Percentiles rank a stretch among this genome's conserved stretches.
Conservation (phyloP, 73 alveolate genomes). For the Tetrahymena borealis region DNA sequence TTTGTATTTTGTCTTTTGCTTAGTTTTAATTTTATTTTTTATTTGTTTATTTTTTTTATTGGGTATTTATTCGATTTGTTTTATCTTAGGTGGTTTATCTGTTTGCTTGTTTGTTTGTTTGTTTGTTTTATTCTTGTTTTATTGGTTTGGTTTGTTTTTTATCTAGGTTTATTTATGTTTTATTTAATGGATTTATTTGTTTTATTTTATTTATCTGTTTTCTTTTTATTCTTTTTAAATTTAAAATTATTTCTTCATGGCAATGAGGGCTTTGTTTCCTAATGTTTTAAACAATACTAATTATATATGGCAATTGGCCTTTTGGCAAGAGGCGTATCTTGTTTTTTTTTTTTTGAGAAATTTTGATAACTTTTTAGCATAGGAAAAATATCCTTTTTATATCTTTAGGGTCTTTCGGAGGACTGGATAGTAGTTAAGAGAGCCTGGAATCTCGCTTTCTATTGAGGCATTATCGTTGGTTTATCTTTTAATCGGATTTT, state of each 20-base stretch:
- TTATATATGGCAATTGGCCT: constrained; percentile 2
- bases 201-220: not conserved
- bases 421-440: not conserved
- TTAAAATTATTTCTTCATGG: not conserved
- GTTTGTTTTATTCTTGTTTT: not conserved
- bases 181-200: not conserved
- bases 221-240: not conserved
- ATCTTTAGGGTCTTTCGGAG: not conserved
- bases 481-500: not conserved
- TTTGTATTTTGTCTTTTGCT: too few relatives aligned
- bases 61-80: too few relatives aligned
- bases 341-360: not conserved
- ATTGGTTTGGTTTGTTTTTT: not conserved
- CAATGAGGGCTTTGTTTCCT: not conserved
- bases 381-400: not conserved
- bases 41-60: too few relatives aligned
- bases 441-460: not conserved
- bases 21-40: too few relatives aligned
- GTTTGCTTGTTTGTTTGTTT: not conserved
- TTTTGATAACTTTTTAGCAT: not conserved
- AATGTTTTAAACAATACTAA: not conserved
- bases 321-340: constrained; percentile 1
- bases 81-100: not conserved
- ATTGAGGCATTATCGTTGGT: not conserved
- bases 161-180: not conserved